Percentiles rank a stretch among this genome's conserved stretches.
Evolutionary conservation across 768 basidiomycete genomes (phyloP).

Genomic region (Polyporus arcularius): DNA sequence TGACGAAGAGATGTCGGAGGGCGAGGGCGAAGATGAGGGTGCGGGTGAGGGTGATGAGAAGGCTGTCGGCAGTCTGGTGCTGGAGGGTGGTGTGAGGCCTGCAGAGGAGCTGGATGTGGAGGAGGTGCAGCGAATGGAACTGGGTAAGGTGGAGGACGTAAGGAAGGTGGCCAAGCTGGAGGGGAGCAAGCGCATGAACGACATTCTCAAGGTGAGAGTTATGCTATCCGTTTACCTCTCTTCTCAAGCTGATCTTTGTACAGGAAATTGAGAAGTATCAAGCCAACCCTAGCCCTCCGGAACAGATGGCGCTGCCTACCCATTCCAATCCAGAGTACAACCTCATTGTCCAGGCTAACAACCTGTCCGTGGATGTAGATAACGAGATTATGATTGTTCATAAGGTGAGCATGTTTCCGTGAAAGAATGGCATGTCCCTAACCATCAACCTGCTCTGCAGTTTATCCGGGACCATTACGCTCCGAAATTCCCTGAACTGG

Average conservation of each 20-base stretch:
- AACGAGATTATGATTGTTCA: slow-evolving; percentile 97
- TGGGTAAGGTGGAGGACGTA: slow-evolving; percentile 84
- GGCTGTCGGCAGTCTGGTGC: slow-evolving; percentile 57
- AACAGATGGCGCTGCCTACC: slow-evolving; percentile 76
- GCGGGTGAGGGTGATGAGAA: slow-evolving; percentile 36
- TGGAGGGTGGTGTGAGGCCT: slow-evolving; percentile 86
- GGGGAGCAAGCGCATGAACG: slow-evolving; percentile 83
- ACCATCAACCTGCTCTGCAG: slow-evolving; percentile 39
- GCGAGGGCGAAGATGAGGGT: slow-evolving; percentile 46
- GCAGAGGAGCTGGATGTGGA: slow-evolving; percentile 96
- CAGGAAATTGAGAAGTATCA: slow-evolving; percentile 92
- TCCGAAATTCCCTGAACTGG: slow-evolving; percentile 93
- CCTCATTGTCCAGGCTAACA: slow-evolving; percentile 96
- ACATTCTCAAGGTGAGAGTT: slow-evolving; percentile 71
- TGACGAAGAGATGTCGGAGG: slow-evolving; percentile 58
- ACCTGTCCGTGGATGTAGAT: slow-evolving; percentile 96
- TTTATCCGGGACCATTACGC: slow-evolving; percentile 98
- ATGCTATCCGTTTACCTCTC: no score
- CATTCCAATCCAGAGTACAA: slow-evolving; percentile 95
- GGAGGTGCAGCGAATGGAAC: slow-evolving; percentile 93
- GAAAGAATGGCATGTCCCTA: slow-evolving; percentile 16
- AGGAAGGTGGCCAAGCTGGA: slow-evolving; percentile 86
- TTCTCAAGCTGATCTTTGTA: background rate
- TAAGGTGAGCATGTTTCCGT: slow-evolving; percentile 55
- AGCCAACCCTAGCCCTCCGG: slow-evolving; percentile 73